Conservation (phyloP, 1,284 basidiomycete genomes). For the Ustanciosporium gigantosporum region DNA sequence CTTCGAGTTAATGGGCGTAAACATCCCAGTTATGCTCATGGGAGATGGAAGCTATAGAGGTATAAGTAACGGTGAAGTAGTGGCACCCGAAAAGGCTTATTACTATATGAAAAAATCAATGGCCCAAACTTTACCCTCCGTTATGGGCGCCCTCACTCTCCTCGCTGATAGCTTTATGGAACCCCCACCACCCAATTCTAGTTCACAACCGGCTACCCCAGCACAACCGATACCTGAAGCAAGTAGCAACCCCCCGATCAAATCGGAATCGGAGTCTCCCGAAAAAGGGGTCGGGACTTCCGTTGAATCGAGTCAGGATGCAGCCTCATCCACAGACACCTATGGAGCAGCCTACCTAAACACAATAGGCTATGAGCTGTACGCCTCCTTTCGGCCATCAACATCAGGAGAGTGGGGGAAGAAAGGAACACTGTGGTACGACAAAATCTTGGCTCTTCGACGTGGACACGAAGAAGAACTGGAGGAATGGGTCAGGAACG, state of each 20-base stretch:
- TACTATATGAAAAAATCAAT: slow-evolving; percentile 52
- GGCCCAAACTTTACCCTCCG: slow-evolving; percentile 53
- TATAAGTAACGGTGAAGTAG: slow-evolving; percentile 73
- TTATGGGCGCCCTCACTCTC: slow-evolving; percentile 52
- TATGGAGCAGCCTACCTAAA: slow-evolving; percentile 43
- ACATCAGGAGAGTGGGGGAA: slow-evolving; percentile 60
- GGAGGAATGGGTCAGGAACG: slow-evolving; percentile 19
- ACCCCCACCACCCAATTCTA: background rate
- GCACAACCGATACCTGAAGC: background rate
- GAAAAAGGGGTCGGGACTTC: background rate
- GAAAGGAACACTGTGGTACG: slow-evolving; percentile 45
- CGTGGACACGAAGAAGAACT: slow-evolving; percentile 21
- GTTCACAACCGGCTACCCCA: no score
- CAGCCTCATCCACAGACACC: no score
- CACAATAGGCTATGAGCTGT: slow-evolving; percentile 45
- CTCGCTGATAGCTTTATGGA: slow-evolving; percentile 54
- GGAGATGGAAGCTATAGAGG: slow-evolving; percentile 77
- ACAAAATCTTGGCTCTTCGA: slow-evolving; percentile 44
- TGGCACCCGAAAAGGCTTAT: slow-evolving; percentile 68
- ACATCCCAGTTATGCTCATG: slow-evolving; percentile 82
- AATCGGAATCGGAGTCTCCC: background rate
- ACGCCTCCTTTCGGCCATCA: slow-evolving; percentile 53
- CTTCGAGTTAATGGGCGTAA: slow-evolving; percentile 83
- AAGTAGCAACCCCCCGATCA: no score
- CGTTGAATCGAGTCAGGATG: background rate